Percentiles rank a stretch among this genome's conserved stretches.
phyloP scores from a whole-genome alignment of 768 basidiomycete species.

The Daedaleopsis sinensis region DNA sequence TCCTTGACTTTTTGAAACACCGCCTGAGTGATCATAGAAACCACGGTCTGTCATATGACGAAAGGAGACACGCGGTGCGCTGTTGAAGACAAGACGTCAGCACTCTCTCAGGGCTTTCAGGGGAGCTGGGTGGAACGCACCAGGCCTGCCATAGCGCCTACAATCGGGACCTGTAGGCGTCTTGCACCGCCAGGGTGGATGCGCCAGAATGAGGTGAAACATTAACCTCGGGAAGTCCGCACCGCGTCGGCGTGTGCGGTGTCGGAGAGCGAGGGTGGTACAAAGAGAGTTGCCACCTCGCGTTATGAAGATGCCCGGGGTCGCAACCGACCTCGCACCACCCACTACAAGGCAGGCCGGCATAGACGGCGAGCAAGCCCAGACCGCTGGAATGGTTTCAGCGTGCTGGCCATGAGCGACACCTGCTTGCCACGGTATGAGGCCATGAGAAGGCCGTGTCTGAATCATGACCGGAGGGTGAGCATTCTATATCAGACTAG shows the following conservation, averaged over 20 bases:
- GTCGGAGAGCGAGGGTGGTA: background rate
- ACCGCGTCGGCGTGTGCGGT: background rate
- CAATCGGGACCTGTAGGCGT: background rate
- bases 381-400: background rate
- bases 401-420: background rate
- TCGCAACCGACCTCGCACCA: background rate
- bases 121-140: background rate
- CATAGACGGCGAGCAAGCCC: background rate
- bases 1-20: background rate
- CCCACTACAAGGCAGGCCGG: background rate
- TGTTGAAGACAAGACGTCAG: background rate
- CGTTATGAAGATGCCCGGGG: background rate
- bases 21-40: background rate
- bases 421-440: background rate
- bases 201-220: constrained; percentile 1
- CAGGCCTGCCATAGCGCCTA: background rate
- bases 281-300: background rate
- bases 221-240: background rate
- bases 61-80: background rate
- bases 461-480: background rate
- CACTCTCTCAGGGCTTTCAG: background rate
- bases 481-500: background rate
- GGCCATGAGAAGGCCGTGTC: background rate
- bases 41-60: background rate
- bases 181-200: background rate